Percentiles rank a stretch among this genome's conserved stretches.
These are phyloP conservation scores for Reutealis trisperma DNA, from an alignment of 345 rosid genomes.

Conservation along the genomic window DNA sequence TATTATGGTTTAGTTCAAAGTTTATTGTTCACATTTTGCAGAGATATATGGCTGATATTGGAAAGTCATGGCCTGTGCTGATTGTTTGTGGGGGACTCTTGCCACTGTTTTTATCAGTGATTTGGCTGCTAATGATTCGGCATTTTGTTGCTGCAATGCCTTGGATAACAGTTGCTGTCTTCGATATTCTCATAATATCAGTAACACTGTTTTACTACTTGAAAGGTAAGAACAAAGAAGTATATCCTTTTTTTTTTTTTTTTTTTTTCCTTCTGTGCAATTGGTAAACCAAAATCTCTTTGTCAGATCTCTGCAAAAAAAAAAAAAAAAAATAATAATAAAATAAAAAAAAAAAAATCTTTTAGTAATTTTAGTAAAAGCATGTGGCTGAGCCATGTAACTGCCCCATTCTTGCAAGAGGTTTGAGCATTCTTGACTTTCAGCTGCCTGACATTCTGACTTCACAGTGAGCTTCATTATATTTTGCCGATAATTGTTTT, in stretches of 20 bases:
- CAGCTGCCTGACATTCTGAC: not conserved
- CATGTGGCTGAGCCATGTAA: not conserved
- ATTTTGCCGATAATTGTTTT: not conserved
- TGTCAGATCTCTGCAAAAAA: not conserved
- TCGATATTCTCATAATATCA: conserved; percentile 73
- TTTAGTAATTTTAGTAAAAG: not conserved
- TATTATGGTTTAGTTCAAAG: conserved; percentile 8
- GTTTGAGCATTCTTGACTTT: conserved; percentile 4
- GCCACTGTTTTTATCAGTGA: conserved; percentile 81
- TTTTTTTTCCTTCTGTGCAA: not conserved
- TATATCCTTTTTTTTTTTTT: conserved; percentile 1
- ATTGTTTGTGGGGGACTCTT: conserved; percentile 93
- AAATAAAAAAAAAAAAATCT: too few relatives aligned
- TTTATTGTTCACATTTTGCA: conserved; percentile 36
- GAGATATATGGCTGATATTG: conserved; percentile 96
- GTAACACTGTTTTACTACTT: conserved; percentile 85
- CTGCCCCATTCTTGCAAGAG: not conserved
- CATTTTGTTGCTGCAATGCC: conserved; percentile 97
- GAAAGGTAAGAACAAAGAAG: conserved; percentile 54
- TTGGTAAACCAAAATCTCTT: not conserved
- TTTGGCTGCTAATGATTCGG: conserved; percentile 90
- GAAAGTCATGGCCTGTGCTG: conserved; percentile 93
- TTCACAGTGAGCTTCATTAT: not conserved
- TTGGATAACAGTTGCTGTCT: conserved; percentile 87
- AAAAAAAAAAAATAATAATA: too few relatives aligned